Evolutionary conservation across 2,329 filamentous ascomycete species (phyloP), one percentile per base, ranked within the genome.

Genomic region (Fusarium sp.): DNA sequence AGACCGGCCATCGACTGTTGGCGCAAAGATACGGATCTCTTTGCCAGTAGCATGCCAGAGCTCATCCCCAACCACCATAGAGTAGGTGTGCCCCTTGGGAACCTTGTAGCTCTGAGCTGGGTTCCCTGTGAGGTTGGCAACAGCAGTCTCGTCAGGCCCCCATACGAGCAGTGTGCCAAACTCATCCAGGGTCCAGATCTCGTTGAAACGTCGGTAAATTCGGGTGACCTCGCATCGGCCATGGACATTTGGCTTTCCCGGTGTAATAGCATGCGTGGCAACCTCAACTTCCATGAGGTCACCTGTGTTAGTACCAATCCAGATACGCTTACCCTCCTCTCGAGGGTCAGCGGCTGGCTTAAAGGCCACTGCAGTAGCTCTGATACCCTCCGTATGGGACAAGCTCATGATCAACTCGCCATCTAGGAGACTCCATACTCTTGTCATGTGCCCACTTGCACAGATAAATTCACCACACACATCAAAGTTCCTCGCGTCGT

Each of bases 111-210:
- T 90, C 73, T 91, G 90, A 34, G 83, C 80, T 20, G 93, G 93
- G 59, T 87, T 90, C 61, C 89, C 88, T 61, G 89, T 86, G 29
- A 98, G 80, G 66, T 89, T 95, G 1, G 94, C 93, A 27, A 90
- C 85, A 0, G 91, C 90, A 6, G 87, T 87, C 49, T 80, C 80
- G 73, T 93, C 92, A 4, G 94, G 90, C 1, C 88, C 89, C 96
- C 96, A 99, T 5, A 98, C 87, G 70, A 93, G 89, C 13, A 99
- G 82, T 49, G 91, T 92, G 10, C 96, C 96, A 50, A 91, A 89
- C 69, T 97, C 94, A 77, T 98, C 96, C 51, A 99, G 79, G 0
- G 94, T 94, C 96, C 96, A 99, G 77, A 99, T 87, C 75, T 97
- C 92, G 71, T 93, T 93, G 67, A 89, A 90, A 78, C 96, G 91